Evolutionary conservation across 192 early-diverging fungal species (phyloP), one percentile per base, ranked within the genome.

Genomic region (Coemansia sp.): DNA sequence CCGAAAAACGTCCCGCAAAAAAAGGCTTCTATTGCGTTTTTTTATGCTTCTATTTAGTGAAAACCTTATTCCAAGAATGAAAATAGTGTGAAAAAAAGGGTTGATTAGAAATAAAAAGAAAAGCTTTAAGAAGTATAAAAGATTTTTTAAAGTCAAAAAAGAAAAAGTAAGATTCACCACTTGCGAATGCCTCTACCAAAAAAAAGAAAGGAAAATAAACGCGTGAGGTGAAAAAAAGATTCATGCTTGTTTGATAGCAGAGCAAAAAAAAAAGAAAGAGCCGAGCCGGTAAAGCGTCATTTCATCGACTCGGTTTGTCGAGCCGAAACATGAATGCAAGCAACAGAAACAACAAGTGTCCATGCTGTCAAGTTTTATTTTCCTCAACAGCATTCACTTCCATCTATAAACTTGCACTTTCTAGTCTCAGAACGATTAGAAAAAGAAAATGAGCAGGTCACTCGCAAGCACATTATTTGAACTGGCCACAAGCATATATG

Each of bases 41-140:
- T n/a, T n/a, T n/a, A n/a, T n/a, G 28, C 6, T 30, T 30, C 28
- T 30, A 30, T 30, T 30, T 6, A n/a, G 49, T 8, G 49, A 7
- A 0, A 34, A 10, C 32, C 32, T 1, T 34, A n/a, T 34, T 26
- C 7, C 27, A 10, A 53, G 0, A 56, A 31, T 56, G n/a, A 30
- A n/a, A 30, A 31, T 0, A 53, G n/a, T n/a, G n/a, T n/a, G n/a
- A n/a, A n/a, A n/a, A n/a, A n/a, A n/a, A n/a, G n/a, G n/a, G n/a
- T n/a, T n/a, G n/a, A n/a, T n/a, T n/a, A n/a, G n/a, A 32, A 30
- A 52, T 54, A 67, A 58, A 54, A 49, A 65, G 10, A 44, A 55
- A 4, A 56, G 14, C 34, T 0, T 30, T 9, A 30, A 6, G 14
- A 44, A 44, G 38, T 44, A 44, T 44, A 44, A 16, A 24, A 18